Base-by-base conservation (phyloP, 345 rosid genomes). In the Eucalyptus shirleyi region DNA sequence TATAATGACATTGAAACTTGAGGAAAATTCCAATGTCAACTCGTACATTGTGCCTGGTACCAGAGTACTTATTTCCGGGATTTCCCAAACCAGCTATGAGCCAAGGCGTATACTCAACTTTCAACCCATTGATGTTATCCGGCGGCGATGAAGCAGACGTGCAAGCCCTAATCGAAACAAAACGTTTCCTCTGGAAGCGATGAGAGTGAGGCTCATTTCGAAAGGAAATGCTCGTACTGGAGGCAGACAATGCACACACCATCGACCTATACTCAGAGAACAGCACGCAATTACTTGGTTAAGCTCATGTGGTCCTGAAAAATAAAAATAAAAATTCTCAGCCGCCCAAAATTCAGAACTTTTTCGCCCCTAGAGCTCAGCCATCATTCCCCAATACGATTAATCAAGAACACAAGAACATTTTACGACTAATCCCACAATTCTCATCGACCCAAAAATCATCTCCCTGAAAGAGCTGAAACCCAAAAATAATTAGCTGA, bases 21-120 rank as follows among this genome's bases (percentile, higher is more conserved):
- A 44, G 60, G 7, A 32, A 50, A 86, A 59, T 50, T 65, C 42
- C 72, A 7, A 34, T 9, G 50, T 19, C 83, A 34, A 47, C 65
- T 8, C 89, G 90, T 96, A 97, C 99, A 94, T 96, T 97, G 95
- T 97, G 99, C 91, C 99, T 92, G 72, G 99, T 97, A 90, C 98
- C 99, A 86, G 94, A 94, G 93, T 96, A 97, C 96, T 97, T 97
- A 89, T 90, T 96, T 87, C 99, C 99, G 13, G 99, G 99, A 89
- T 97, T 97, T 3, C 99, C 99, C 94, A 96, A 90, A n/a, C 99
- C 99, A 51, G 95, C 99, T 89, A 97, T 91, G 69, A 96, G 95
- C 99, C 99, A 97, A 53, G 99, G 99, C 14, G 99, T 95, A 65
- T 95, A 96, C 90, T 97, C 99, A 83, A 94, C 89, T 92, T 95